Base-by-base conservation (phyloP, 768 basidiomycete genomes). In the Steccherinum ochraceum region DNA sequence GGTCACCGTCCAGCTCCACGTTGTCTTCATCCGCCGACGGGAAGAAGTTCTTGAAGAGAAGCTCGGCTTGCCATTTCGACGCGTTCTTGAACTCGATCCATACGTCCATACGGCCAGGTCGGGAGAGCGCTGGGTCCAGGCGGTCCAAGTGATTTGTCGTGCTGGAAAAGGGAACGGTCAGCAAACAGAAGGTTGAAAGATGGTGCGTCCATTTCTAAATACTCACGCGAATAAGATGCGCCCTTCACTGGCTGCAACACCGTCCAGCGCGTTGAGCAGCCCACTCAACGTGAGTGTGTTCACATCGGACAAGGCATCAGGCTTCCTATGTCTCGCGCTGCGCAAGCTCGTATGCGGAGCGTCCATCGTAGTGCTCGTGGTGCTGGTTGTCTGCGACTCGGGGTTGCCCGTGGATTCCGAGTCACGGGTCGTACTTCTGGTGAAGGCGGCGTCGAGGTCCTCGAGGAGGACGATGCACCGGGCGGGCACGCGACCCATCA, bases 71-170 rank as follows among this genome's bases (percentile, higher is more conserved):
- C 79, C 83, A 84, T 57, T 83, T 84, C 53, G 81, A 85, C 26
- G 92, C 86, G 54, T 88, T 84, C 72, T 84, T 87, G 73, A 94
- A 94, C 65, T 92, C 88, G 43, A 94, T 78, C 83, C 89, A 90
- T 5, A 95, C 88, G 61, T 94, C 93, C 86, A 90, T 89, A 24
- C 88, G 85, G 16, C 93, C 93, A 4, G 93, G 90, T 48, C 93
- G 84, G n/a, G 84, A 88, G 11, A 95, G 79, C 0, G 93, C 93
- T 3, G 91, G 89, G 58, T 95, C 93, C 1, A 95, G 78, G 26
- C 86, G 80, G 59, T 93, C 89, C n/a, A 93, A 73, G 61, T 94
- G 92, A 66, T 94, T 94, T 11, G 89, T 92, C 16, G 89, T 92
- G 0, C 89, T 90, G 57, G 12, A 40, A 16, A 19, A 43, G 12